A percentile compares a stretch with the other conserved stretches of the same genome.
phyloP scores from a whole-genome alignment of 2,329 filamentous ascomycete species.

The Trichoderma afroharzianum region DNA sequence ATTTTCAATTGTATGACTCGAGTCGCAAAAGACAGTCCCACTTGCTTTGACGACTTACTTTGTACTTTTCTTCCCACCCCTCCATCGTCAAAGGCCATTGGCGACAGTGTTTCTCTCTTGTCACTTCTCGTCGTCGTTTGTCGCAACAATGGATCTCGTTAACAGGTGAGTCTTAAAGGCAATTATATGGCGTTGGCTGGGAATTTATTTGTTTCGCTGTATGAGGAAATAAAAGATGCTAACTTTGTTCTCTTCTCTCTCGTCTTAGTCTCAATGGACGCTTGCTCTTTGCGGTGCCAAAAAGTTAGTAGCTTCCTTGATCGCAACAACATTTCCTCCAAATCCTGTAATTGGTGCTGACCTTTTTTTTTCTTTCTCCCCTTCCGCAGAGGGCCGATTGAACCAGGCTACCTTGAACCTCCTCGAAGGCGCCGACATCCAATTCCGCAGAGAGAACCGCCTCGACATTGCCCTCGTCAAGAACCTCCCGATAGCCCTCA shows the following conservation, averaged over 20 bases:
- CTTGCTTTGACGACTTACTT: background rate
- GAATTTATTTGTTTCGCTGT: background rate
- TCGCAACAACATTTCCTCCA: background rate
- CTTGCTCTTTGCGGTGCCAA: constrained; percentile 94
- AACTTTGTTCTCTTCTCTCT: background rate
- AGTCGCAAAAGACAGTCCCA: background rate
- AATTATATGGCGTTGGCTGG: background rate
- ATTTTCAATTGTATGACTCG: background rate
- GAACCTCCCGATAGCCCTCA: constrained; percentile 89
- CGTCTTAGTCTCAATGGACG: constrained; percentile 75
- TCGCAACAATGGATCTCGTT: constrained; percentile 53
- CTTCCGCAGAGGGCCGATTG: constrained; percentile 75
- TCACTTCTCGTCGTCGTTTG: background rate
- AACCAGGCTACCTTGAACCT: constrained; percentile 86
- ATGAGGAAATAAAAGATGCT: background rate
- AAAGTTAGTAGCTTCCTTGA: constrained; percentile 51
- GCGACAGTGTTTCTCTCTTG: background rate
- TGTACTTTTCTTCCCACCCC: background rate
- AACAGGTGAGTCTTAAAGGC: constrained; percentile 49
- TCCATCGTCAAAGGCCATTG: background rate
- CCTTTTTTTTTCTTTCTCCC: constrained; percentile 11
- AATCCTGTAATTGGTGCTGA: constrained; percentile 3
- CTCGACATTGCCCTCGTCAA: constrained; percentile 97
- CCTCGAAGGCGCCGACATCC: constrained; percentile 88
- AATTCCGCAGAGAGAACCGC: constrained; percentile 91